Percentiles rank a stretch among this genome's conserved stretches.
Evolutionary conservation across 768 basidiomycete species (phyloP).

Genomic region (Lactarius psammicola): DNA sequence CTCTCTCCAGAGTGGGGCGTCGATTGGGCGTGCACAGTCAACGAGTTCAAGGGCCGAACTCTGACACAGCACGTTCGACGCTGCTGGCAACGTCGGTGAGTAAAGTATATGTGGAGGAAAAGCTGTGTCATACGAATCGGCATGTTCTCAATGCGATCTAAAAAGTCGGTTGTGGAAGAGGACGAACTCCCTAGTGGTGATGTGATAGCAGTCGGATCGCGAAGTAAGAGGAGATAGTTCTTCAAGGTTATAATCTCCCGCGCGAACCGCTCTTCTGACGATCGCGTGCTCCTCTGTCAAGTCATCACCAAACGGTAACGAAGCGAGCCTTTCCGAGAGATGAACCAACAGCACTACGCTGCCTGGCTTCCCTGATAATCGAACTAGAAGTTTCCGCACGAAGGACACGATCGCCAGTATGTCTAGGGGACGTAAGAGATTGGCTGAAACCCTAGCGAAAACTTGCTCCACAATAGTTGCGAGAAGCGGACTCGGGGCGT

Average conservation of each 20-base stretch:
- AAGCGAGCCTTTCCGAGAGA: conserved; percentile 40
- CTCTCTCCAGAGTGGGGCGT: conserved; percentile 35
- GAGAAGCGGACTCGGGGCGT: conserved; percentile 67
- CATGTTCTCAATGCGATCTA: conserved; percentile 44
- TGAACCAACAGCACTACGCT: conserved; percentile 42
- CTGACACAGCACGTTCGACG: conserved; percentile 37
- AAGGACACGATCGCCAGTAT: conserved; percentile 62
- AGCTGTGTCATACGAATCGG: conserved; percentile 45
- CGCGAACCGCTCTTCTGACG: conserved; percentile 39
- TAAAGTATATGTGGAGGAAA: not conserved
- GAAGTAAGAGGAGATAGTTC: conserved; percentile 38
- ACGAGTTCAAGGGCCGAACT: conserved; percentile 53
- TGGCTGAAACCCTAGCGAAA: conserved; percentile 58
- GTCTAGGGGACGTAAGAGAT: conserved; percentile 57
- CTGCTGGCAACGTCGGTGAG: conserved; percentile 37
- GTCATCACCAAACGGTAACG: conserved; percentile 33
- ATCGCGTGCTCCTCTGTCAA: conserved; percentile 36
- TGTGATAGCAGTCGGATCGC: conserved; percentile 20
- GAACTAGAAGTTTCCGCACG: conserved; percentile 59
- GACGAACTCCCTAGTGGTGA: conserved; percentile 19
- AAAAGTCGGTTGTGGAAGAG: conserved; percentile 43
- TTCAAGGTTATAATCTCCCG: conserved; percentile 47
- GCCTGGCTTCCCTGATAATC: conserved; percentile 54
- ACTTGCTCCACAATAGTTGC: conserved; percentile 81
- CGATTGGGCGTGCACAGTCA: conserved; percentile 59